These are phyloP conservation scores for Monosporascus sp. DNA, from an alignment of 2,329 filamentous ascomycete species.

Conservation along the genomic window DNA sequence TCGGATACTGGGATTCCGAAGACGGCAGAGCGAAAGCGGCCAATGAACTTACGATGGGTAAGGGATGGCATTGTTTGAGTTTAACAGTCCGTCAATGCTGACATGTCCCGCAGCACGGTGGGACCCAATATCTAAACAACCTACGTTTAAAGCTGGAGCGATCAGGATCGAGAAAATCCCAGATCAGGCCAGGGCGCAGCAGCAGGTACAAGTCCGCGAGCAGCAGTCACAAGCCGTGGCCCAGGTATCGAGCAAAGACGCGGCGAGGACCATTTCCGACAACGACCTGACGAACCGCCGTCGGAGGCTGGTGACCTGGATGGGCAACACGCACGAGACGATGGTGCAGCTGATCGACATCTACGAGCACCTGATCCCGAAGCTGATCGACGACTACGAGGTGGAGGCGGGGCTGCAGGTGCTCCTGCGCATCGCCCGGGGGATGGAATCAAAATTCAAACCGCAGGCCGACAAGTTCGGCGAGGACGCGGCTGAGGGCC, in stretches of 20 bases:
- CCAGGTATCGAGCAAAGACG: too few species aligned
- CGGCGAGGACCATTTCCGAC: conserved; percentile 1
- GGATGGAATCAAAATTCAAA: conserved; percentile 15
- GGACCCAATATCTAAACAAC: conserved; percentile 34
- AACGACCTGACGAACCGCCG: conserved; percentile 12
- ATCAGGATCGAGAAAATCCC: conserved; percentile 27
- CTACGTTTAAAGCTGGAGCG: conserved; percentile 31
- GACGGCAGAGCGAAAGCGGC: conserved; percentile 28
- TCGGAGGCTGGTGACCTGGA: conserved; percentile 27
- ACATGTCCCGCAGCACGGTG: conserved; percentile 7
- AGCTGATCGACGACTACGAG: conserved; percentile 24
- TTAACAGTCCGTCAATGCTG: not conserved
- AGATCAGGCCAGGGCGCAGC: conserved; percentile 14
- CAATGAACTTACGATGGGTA: conserved; percentile 32
- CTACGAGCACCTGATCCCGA: conserved; percentile 20
- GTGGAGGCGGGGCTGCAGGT: conserved; percentile 24
- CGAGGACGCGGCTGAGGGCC: conserved; percentile 19
- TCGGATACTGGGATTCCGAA: conserved; percentile 31
- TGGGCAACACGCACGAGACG: conserved; percentile 27
- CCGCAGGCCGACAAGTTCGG: conserved; percentile 22
- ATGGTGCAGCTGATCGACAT: conserved; percentile 18
- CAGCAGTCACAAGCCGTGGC: too few species aligned
- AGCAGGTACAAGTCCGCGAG: not conserved
- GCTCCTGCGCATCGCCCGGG: conserved; percentile 20
- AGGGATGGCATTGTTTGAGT: not conserved